These are phyloP conservation scores for Gossypium arboreum DNA, from an alignment of 345 rosid species.

Conservation along the genomic window DNA sequence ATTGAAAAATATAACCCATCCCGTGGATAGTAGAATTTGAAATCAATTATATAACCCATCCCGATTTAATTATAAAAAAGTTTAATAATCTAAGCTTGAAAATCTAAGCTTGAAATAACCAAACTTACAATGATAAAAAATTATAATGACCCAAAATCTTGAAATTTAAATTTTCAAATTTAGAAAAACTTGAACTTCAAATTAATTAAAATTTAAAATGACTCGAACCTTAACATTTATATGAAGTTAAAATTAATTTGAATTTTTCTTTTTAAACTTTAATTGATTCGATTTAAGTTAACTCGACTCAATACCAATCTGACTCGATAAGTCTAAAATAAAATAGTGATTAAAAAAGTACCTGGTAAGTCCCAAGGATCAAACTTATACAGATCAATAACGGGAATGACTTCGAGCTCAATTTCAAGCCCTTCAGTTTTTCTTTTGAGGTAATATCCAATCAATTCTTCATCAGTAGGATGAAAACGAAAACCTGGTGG, in stretches of 20 bases:
- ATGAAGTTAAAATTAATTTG: too few species aligned
- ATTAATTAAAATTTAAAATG: too few species aligned
- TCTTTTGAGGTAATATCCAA: conserved; percentile 74
- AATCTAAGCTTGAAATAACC: too few species aligned
- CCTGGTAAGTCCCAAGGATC: conserved; percentile 97
- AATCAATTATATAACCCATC: too few species aligned
- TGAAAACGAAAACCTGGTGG: conserved; percentile 95
- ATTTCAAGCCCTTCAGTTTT: conserved; percentile 62
- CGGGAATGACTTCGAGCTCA: conserved; percentile 81
- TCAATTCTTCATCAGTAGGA: conserved; percentile 86
- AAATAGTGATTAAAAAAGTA: conserved; percentile 10
- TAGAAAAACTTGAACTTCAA: accelerated
- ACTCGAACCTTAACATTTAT: too few species aligned
- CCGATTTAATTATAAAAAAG: too few species aligned
- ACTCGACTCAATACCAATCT: neutral
- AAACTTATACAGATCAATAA: conserved; percentile 74
- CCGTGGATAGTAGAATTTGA: neutral
- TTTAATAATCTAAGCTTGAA: too few species aligned
- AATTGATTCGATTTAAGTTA: too few species aligned
- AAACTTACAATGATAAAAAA: too few species aligned
- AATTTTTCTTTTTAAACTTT: too few species aligned
- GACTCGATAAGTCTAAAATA: neutral
- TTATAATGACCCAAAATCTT: too few species aligned
- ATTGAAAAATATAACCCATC: neutral
- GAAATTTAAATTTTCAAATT: too few species aligned